phyloP scores from a whole-genome alignment of 257 asterid species.

The Ilex aquifolium region DNA sequence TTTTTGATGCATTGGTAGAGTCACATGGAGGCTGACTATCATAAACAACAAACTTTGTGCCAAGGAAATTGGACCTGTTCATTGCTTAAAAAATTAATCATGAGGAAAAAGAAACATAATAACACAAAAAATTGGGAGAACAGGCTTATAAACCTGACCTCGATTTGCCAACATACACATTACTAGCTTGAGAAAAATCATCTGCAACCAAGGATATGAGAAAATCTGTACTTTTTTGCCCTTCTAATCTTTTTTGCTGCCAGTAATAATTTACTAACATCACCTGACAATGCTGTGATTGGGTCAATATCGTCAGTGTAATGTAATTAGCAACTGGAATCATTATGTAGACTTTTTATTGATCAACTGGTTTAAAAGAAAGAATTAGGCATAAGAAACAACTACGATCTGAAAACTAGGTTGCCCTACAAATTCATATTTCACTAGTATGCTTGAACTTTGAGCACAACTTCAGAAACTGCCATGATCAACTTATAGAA shows the following conservation, averaged over 20 bases:
- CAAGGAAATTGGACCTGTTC: neutral
- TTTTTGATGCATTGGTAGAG: neutral
- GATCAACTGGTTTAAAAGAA: too few relatives aligned
- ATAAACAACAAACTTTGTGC: neutral
- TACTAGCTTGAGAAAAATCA: slow-evolving; percentile 48
- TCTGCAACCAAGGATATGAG: slow-evolving; percentile 43
- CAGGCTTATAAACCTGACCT: slow-evolving; percentile 24
- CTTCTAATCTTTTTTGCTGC: slow-evolving; percentile 58
- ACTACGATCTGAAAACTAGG: too few relatives aligned
- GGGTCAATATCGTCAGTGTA: slow-evolving; percentile 10
- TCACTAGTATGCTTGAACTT: too few relatives aligned
- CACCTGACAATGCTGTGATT: slow-evolving; percentile 54
- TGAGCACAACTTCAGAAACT: too few relatives aligned
- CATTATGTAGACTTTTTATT: neutral
- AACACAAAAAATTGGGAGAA: neutral
- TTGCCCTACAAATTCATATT: too few relatives aligned
- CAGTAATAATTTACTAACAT: slow-evolving; percentile 47
- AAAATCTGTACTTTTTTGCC: slow-evolving; percentile 45
- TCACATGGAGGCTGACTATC: neutral
- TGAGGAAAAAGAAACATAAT: too few relatives aligned
- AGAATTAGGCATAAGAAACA: too few relatives aligned
- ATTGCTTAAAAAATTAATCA: too few relatives aligned
- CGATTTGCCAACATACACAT: slow-evolving; percentile 46
- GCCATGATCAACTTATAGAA: too few relatives aligned
- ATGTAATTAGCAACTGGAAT: too few relatives aligned